Base-by-base conservation (phyloP, 1,139 yeast species). In the Geotrichum histeridarum region DNA sequence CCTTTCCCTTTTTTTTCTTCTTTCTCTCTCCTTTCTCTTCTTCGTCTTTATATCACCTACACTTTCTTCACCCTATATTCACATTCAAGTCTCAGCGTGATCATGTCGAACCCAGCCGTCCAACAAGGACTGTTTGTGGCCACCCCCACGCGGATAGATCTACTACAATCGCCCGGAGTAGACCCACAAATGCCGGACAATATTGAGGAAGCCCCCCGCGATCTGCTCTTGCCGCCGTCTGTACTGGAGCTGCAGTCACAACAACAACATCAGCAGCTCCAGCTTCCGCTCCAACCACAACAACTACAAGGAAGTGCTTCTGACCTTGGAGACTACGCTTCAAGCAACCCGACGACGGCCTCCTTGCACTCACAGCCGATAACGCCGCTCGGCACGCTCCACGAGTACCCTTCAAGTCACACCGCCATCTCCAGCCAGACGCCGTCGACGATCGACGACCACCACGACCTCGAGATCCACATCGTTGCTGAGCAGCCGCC, bases 331-430 rank as follows among this genome's bases (percentile, higher is more conserved):
- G 15, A 11, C 15, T 17, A 2, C 3, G 5, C 39, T n/a, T 17
- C 15, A 17, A n/a, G 9, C 17, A 8, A n/a, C 17, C 15, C 39
- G 15, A 12, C 39, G 2, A 17, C 39, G 15, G 39, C 9, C 17
- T 12, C 9, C 15, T 12, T 8, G 17, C 4, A 12, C 33, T 42
- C 44, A 11, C 44, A 22, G 15, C 44, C 44, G 30, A 32, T 32
- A 7, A 42, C 44, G 30, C 44, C 44, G 33, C 44, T 42, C 17
- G 27, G 44, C 44, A 42, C 44, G 5, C 33, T 42, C 14, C 44
- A 42, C 44, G 44, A 42, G 33, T 22, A 18, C 33, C 44, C 44
- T 4, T 42, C 11, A n/a, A 8, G 8, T 7, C 15, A 8, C 44
- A 42, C 31, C 32, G 15, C n/a, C 33, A 42, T 14, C 31, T 7